Evolutionary conservation across 495 filamentous ascomycete genomes (phyloP), one percentile per base, ranked within the genome.

Genomic region (Penicillium crystallinum): DNA sequence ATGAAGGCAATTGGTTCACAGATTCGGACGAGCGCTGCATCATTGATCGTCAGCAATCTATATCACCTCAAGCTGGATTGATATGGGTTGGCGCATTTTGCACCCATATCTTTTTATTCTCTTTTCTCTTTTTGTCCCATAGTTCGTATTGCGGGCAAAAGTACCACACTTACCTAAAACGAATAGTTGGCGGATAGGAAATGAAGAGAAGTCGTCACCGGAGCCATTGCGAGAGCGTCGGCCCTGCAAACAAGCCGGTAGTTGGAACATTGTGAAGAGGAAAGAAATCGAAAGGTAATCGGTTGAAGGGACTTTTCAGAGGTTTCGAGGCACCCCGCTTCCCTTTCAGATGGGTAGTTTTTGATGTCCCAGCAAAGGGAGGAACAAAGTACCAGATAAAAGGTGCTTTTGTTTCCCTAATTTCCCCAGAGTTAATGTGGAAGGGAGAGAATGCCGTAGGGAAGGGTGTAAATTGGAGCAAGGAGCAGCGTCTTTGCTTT

Each of bases 1-100:
- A 96, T 97, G 78, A 99, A 97, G 9, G 93, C 95, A 68, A 99
- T 96, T 40, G 93, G 93, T 69, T 99, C 93, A 77, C 90, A 96
- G 69, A 99, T 95, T 59, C 93, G 85, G 65, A 90, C 95, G 56
- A 96, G 70, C 30, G 91, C 93, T 97, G 57, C 60, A 43, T 43
- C 34, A 49, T 39, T n/a, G 3, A 44, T 50, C 56, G 70, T 81
- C 60, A 81, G 73, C 63, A 37, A 51, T 48, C 35, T 34, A 39
- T 34, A 33, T 14, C 23, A 10, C 17, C 4, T 4, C 36, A 21
- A 23, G 10, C 10, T 29, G 18, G 35, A 23, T 34, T 10, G 19
- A 46, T 17, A 3, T 38, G 21, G 30, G 33, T 27, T 42, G 37
- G 48, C 40, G 37, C 21, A 42, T 23, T 15, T 25, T 27, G 25